These are phyloP conservation scores for Suillus paluster DNA, from an alignment of 768 basidiomycete species.

Conservation along the genomic window DNA sequence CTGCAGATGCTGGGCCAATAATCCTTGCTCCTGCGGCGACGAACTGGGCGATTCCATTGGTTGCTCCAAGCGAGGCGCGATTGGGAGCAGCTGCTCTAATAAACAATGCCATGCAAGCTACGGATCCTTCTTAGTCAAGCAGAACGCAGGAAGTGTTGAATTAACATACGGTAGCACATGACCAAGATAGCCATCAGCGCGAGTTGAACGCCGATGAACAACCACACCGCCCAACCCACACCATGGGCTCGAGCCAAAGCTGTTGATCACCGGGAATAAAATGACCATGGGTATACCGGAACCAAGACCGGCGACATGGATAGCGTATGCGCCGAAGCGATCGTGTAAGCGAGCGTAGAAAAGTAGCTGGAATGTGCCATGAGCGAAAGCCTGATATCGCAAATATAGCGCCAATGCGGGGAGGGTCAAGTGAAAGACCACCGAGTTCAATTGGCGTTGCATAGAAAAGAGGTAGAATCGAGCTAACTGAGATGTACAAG, in stretches of 20 bases:
- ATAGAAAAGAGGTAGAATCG: conserved; percentile 41
- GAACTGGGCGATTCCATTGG: background rate
- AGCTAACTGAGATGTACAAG: conserved; percentile 64
- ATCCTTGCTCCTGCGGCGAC: background rate
- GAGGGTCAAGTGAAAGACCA: conserved; percentile 29
- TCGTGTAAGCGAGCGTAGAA: conserved; percentile 63
- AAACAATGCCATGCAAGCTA: conserved; percentile 1
- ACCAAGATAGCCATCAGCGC: conserved; percentile 39
- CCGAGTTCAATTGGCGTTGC: conserved; percentile 34
- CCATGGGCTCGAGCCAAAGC: conserved; percentile 30
- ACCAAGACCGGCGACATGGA: conserved; percentile 56
- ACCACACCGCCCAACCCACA: conserved; percentile 45
- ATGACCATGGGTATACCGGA: conserved; percentile 49
- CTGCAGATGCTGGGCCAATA: background rate
- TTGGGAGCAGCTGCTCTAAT: background rate
- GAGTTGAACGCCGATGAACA: conserved; percentile 52
- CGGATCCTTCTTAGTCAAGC: background rate
- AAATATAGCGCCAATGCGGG: conserved; percentile 33
- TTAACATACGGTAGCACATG: background rate
- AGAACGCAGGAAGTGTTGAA: background rate
- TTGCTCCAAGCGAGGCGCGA: background rate
- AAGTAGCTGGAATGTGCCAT: conserved; percentile 58
- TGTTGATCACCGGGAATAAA: conserved; percentile 46
- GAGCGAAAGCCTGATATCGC: conserved; percentile 26
- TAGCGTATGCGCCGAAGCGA: conserved; percentile 57